A percentile compares a stretch with the other conserved stretches of the same genome.
phyloP scores from a whole-genome alignment of 1,139 yeast species.

The Lizanozyma gosingica region DNA sequence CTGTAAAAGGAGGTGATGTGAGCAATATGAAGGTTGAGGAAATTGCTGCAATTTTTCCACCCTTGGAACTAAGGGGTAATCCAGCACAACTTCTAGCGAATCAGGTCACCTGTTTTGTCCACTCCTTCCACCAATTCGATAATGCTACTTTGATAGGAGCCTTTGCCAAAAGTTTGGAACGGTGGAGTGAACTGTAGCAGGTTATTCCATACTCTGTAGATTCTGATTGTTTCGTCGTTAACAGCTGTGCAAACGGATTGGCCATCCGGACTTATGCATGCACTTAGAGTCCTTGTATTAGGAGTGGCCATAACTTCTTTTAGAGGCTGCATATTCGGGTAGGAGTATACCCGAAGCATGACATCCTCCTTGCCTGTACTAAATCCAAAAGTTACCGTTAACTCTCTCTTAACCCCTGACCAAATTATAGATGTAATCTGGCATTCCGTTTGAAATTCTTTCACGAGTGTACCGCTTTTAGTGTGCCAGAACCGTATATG shows the following conservation, averaged over 20 bases:
- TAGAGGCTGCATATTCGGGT: constrained; percentile 50
- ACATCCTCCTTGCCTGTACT: constrained; percentile 42
- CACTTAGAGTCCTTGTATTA: constrained; percentile 53
- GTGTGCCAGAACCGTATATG: constrained; percentile 93
- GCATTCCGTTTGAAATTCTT: constrained; percentile 46
- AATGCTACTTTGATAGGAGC: constrained; percentile 46
- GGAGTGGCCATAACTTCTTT: constrained; percentile 44
- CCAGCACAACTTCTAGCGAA: no score
- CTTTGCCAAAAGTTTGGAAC: constrained; percentile 4
- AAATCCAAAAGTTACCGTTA: constrained; percentile 77
- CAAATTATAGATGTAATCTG: constrained; percentile 77
- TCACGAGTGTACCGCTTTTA: constrained; percentile 58
- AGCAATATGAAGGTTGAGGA: no score
- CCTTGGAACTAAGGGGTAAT: no score
- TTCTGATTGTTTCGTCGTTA: constrained; percentile 67
- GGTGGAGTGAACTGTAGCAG: constrained; percentile 1
- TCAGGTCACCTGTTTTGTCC: constrained; percentile 12
- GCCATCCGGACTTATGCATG: constrained; percentile 57
- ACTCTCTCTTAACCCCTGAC: constrained; percentile 55
- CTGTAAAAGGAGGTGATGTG: no score
- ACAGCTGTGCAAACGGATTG: constrained; percentile 61
- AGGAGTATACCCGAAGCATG: constrained; percentile 49
- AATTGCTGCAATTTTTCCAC: no score
- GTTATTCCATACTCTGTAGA: constrained; percentile 60
- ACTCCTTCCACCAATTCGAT: constrained; percentile 55